These are phyloP conservation scores for Berberis thunbergii DNA, from an alignment of 164 flowering plant species.

Conservation along the genomic window DNA sequence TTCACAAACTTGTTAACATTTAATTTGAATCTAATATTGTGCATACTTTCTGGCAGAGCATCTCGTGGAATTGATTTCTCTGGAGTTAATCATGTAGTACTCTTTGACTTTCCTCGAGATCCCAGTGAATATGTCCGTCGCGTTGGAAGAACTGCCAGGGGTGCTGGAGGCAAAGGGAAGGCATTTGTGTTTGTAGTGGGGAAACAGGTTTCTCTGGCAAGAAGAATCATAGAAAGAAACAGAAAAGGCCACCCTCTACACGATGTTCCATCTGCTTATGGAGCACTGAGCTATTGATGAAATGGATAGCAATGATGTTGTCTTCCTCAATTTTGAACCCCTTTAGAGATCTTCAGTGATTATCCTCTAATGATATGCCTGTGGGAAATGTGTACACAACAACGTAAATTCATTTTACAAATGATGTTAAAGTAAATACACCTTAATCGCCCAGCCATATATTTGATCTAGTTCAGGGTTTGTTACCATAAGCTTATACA, in stretches of 20 bases:
- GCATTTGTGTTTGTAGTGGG: constrained; percentile 89
- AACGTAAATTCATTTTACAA: no score
- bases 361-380: no score
- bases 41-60: constrained; percentile 44
- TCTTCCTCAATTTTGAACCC: no score
- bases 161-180: constrained; percentile 85
- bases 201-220: constrained; percentile 87
- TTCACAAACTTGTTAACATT: no score
- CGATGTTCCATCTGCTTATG: constrained; percentile 71
- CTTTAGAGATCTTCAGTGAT: no score
- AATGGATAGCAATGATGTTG: not conserved
- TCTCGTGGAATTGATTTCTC: constrained; percentile 90
- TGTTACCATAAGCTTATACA: no score
- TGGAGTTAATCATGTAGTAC: constrained; percentile 84
- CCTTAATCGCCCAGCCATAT: no score
- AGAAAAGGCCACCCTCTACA: constrained; percentile 88
- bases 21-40: not conserved
- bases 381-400: no score
- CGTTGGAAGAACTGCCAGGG: constrained; percentile 99
- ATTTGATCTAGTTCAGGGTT: no score
- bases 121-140: constrained; percentile 98
- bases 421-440: no score
- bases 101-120: constrained; percentile 95
- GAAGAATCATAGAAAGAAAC: constrained; percentile 74
- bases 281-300: constrained; percentile 1